phyloP scores from a whole-genome alignment of 2,329 filamentous ascomycete species.

The Chrysosphaeria jannelii region DNA sequence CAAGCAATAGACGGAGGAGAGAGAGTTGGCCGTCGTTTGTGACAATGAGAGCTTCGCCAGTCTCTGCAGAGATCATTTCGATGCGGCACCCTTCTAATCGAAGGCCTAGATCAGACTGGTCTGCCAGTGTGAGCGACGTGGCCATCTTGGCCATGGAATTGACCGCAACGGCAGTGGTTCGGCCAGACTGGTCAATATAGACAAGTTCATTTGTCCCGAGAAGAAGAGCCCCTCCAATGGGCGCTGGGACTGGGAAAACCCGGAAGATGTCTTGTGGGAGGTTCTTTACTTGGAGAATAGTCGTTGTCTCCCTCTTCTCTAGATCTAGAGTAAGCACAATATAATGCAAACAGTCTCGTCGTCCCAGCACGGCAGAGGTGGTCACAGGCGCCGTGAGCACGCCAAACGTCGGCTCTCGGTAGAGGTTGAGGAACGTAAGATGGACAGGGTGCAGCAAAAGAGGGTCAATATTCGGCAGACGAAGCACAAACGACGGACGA shows the following conservation, averaged over 20 bases:
- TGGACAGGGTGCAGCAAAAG: slow-evolving; percentile 68
- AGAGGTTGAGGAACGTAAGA: slow-evolving; percentile 82
- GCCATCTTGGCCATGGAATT: slow-evolving; percentile 66
- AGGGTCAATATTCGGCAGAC: slow-evolving; percentile 66
- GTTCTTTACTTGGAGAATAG: slow-evolving; percentile 57
- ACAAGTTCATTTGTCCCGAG: slow-evolving; percentile 75
- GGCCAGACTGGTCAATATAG: slow-evolving; percentile 86
- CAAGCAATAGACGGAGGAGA: slow-evolving; percentile 55
- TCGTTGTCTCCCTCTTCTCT: slow-evolving; percentile 76
- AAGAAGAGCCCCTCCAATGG: slow-evolving; percentile 66
- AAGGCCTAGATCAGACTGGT: slow-evolving; percentile 56
- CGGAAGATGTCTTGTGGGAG: slow-evolving; percentile 68
- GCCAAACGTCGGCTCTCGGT: slow-evolving; percentile 89
- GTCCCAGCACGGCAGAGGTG: slow-evolving; percentile 47
- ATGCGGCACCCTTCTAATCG: slow-evolving; percentile 57
- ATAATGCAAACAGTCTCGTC: slow-evolving; percentile 66
- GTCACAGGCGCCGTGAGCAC: slow-evolving; percentile 55
- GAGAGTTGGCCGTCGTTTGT: slow-evolving; percentile 45
- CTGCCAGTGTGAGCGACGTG: slow-evolving; percentile 58
- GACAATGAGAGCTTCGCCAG: slow-evolving; percentile 60
- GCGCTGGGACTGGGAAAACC: slow-evolving; percentile 55
- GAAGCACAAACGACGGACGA: slow-evolving; percentile 73
- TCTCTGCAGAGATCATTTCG: slow-evolving; percentile 44
- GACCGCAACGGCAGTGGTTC: slow-evolving; percentile 71
- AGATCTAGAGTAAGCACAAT: slow-evolving; percentile 88